A percentile compares a stretch with the other conserved stretches of the same genome.
Evolutionary conservation across 2,329 filamentous ascomycete genomes (phyloP).

Genomic region (Sarocladium oryzae): DNA sequence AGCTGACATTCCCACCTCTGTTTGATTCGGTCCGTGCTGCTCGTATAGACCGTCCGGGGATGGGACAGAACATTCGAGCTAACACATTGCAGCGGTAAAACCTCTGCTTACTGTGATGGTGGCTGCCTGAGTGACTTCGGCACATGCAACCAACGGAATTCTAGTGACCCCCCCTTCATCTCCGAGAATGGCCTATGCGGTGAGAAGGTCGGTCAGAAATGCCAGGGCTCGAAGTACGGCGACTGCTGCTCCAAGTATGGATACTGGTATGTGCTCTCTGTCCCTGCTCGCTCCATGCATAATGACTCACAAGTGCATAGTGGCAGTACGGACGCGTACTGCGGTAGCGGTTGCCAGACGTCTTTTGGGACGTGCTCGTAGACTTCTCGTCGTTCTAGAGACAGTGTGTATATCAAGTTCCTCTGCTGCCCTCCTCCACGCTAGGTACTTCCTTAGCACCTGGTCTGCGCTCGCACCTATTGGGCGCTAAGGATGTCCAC

Average conservation of each 20-base stretch:
- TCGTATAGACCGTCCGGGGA: too few relatives aligned
- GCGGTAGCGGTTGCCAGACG: neutral
- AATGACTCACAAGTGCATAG: neutral
- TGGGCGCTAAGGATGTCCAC: too few relatives aligned
- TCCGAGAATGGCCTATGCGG: slow-evolving; percentile 30
- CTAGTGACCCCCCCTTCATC: slow-evolving; percentile 14
- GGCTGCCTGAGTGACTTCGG: slow-evolving; percentile 31
- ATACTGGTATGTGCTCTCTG: slow-evolving; percentile 24
- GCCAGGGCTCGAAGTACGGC: slow-evolving; percentile 20
- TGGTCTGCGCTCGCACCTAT: too few relatives aligned
- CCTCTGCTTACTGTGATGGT: slow-evolving; percentile 28
- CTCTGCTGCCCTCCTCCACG: too few relatives aligned
- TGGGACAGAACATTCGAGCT: neutral
- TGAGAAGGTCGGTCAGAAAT: slow-evolving; percentile 22
- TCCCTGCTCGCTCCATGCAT: too few relatives aligned
- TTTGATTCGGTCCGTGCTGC: neutral
- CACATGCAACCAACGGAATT: slow-evolving; percentile 19
- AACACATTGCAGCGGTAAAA: slow-evolving; percentile 22
- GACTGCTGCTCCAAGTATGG: slow-evolving; percentile 29
- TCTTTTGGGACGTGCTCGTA: neutral
- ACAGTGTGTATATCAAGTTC: neutral
- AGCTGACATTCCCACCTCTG: slow-evolving; percentile 13
- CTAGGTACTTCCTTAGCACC: too few relatives aligned
- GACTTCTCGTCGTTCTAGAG: neutral
- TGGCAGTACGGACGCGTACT: neutral